Evolutionary conservation across 108 stramenopile genomes (phyloP).

Genomic region (Skeletonema menzelii): DNA sequence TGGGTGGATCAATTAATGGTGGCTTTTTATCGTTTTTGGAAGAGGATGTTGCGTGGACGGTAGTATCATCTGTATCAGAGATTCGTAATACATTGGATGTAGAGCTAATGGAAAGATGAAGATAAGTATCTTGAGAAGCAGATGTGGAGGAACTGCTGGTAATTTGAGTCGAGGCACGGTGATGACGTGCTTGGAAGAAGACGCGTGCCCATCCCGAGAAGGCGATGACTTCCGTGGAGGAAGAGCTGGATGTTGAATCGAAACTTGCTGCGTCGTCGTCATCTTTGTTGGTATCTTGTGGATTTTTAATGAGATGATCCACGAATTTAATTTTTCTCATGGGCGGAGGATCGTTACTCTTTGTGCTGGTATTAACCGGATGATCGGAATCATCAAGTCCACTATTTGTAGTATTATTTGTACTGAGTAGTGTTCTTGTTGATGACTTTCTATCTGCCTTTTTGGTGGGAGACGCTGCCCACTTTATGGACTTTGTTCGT

Average conservation of each 20-base stretch:
- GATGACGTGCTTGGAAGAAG: slow-evolving; percentile 48
- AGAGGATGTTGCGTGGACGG: not conserved
- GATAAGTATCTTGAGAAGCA: slow-evolving; percentile 32
- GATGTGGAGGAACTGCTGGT: slow-evolving; percentile 7
- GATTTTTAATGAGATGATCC: slow-evolving; percentile 4
- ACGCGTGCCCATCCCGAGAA: slow-evolving; percentile 42
- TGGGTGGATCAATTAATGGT: slow-evolving; percentile 34
- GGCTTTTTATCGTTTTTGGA: not conserved
- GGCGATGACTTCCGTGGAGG: slow-evolving; percentile 16
- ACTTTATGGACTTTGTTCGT: not conserved
- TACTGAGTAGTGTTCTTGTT: not conserved
- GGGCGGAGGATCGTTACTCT: not conserved
- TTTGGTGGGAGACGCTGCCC: no score
- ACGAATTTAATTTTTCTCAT: slow-evolving; percentile 27
- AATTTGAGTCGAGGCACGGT: slow-evolving; percentile 31
- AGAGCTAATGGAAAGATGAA: slow-evolving; percentile 21
- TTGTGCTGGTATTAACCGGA: not conserved
- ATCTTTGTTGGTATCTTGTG: not conserved
- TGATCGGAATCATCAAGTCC: not conserved
- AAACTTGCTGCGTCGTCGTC: not conserved
- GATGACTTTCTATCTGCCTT: not conserved
- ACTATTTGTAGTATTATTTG: no score
- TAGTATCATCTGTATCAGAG: not conserved
- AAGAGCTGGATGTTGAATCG: slow-evolving; percentile 9
- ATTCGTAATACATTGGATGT: slow-evolving; percentile 26